Conservation (phyloP, 148 eudicot genomes). For the Diospyros lotus region DNA sequence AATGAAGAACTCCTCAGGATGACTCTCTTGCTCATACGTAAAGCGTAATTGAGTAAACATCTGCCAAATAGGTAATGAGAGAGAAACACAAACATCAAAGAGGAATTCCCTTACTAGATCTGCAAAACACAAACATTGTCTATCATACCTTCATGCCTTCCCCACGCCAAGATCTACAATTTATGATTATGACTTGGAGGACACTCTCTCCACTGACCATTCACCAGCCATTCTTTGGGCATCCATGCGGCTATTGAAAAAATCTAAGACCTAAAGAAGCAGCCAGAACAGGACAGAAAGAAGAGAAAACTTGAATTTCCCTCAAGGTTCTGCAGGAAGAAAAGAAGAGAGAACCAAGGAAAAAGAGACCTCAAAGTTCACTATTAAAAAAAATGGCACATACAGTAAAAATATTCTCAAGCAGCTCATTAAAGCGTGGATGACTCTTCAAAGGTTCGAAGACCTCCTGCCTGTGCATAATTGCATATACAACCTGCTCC, state of each 20-base stretch:
- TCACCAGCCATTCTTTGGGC: conserved; percentile 69
- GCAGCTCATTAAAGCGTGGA: conserved; percentile 83
- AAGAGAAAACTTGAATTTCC: too few relatives aligned
- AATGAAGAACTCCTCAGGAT: conserved; percentile 90
- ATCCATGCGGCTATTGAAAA: conserved; percentile 91
- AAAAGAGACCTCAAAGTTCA: background rate
- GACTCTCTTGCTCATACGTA: conserved; percentile 96
- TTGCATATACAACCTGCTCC: conserved; percentile 88
- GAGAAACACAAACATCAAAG: background rate
- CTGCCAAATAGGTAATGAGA: conserved; percentile 26
- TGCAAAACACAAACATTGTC: background rate
- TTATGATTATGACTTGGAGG: conserved; percentile 62
- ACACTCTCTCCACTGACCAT: conserved; percentile 99
- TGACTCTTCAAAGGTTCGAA: conserved; percentile 86
- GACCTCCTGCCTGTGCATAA: conserved; percentile 95
- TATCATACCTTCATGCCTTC: conserved; percentile 85
- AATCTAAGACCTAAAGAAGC: conserved; percentile 66
- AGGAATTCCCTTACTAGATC: too few relatives aligned
- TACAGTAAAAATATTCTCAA: conserved; percentile 91
- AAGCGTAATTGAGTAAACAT: conserved; percentile 77
- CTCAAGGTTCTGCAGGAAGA: background rate
- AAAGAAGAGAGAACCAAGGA: background rate
- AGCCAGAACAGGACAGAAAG: too few relatives aligned
- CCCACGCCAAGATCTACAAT: conserved; percentile 91
- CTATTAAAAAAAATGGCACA: conserved; percentile 14